Evolutionary conservation across 805 yeast species (phyloP).

Genomic region (Metschnikowia baotianmanensis): DNA sequence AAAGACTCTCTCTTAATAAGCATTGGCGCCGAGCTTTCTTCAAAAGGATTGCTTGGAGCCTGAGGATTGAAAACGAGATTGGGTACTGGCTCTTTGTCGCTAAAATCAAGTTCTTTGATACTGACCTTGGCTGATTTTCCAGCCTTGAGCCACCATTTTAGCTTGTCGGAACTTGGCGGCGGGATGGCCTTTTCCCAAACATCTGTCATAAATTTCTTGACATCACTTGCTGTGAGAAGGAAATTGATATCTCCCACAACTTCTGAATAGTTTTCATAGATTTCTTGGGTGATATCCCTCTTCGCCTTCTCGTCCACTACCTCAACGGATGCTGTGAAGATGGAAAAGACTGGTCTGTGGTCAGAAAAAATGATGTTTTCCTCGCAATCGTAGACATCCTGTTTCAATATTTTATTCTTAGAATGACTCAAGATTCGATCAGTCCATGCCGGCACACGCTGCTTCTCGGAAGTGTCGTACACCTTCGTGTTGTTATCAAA

Average conservation of each 20-base stretch:
- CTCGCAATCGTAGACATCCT: conserved; percentile 57
- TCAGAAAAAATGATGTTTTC: conserved; percentile 69
- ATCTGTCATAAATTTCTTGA: conserved; percentile 25
- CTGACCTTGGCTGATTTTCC: conserved; percentile 71
- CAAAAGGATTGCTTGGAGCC: conserved; percentile 72
- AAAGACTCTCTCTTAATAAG: conserved; percentile 37
- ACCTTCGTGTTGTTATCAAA: conserved; percentile 80
- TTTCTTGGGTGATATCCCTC: conserved; percentile 50
- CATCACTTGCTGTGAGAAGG: conserved; percentile 28
- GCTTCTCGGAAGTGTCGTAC: conserved; percentile 90
- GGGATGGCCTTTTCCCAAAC: conserved; percentile 54
- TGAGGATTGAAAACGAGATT: conserved; percentile 60
- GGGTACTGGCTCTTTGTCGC: conserved; percentile 15
- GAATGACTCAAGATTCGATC: conserved; percentile 72
- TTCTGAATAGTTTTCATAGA: conserved; percentile 55
- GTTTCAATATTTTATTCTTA: conserved; percentile 57
- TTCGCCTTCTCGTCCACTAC: conserved; percentile 64
- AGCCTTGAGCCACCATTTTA: conserved; percentile 91
- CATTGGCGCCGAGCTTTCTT: conserved; percentile 49
- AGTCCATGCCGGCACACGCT: conserved; percentile 96
- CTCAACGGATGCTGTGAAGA: conserved; percentile 60
- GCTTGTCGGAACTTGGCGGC: conserved; percentile 80
- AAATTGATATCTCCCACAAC: conserved; percentile 45
- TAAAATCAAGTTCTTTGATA: conserved; percentile 44
- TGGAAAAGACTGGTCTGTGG: conserved; percentile 85